Percentiles rank a stretch among this genome's conserved stretches.
Evolutionary conservation across 78 protist species (phyloP).

Genomic region (Dictyostelium capitatum): DNA sequence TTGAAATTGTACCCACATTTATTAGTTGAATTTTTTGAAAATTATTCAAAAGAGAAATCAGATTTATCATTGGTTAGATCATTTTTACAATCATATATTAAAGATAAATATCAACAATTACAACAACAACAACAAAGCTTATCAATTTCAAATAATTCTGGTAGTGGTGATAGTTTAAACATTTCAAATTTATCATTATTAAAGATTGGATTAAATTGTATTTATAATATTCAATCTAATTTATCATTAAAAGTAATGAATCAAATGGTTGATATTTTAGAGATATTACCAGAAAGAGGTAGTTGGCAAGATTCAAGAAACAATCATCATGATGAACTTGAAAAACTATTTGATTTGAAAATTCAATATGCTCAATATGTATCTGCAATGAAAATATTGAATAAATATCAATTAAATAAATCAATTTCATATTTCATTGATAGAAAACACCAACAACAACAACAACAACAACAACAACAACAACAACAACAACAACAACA

Average conservation of each 20-base stretch:
- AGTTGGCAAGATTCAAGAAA: not conserved
- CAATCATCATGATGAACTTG: not conserved
- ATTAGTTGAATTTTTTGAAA: constrained; percentile 10
- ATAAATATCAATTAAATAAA: not conserved
- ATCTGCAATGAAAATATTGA: constrained; percentile 14
- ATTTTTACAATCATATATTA: not conserved
- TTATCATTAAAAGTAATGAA: not conserved
- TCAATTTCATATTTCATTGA: not conserved
- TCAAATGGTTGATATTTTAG: not conserved
- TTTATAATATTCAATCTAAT: constrained; percentile 9
- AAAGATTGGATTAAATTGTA: constrained; percentile 25
- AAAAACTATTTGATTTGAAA: not conserved
- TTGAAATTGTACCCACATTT: not conserved
- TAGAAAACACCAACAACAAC: not conserved
- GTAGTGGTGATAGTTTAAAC: not conserved
- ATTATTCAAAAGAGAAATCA: constrained; percentile 3
- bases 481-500: too few relatives aligned
- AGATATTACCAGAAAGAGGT: constrained; percentile 28
- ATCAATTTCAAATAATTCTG: not conserved
- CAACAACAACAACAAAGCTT: not conserved
- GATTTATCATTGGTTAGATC: constrained; percentile 7
- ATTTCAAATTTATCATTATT: not conserved
- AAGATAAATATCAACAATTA: not conserved
- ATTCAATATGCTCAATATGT: not conserved
- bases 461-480: not conserved